Conservation (phyloP, 2,329 filamentous ascomycete genomes). For the Paecilomyces fulvus region DNA sequence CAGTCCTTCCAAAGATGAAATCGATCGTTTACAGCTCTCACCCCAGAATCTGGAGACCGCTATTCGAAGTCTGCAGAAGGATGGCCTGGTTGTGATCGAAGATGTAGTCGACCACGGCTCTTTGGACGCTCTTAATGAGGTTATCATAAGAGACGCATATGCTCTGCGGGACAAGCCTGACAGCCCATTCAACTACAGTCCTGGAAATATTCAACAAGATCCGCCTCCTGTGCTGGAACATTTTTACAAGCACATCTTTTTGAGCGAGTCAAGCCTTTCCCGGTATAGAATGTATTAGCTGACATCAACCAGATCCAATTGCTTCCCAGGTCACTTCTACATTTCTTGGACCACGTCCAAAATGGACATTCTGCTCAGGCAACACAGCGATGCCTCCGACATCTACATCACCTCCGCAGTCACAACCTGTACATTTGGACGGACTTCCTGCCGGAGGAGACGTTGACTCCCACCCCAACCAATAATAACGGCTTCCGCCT, state of each 20-base stretch:
- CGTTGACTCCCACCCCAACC: not conserved
- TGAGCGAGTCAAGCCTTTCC: slow-evolving; percentile 32
- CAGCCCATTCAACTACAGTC: slow-evolving; percentile 28
- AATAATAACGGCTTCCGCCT: not conserved
- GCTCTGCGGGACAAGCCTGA: slow-evolving; percentile 46
- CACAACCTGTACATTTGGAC: slow-evolving; percentile 49
- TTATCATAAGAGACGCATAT: slow-evolving; percentile 52
- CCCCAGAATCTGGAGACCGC: slow-evolving; percentile 49
- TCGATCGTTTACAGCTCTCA: slow-evolving; percentile 30
- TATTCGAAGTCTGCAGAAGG: slow-evolving; percentile 42
- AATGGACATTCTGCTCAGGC: slow-evolving; percentile 51
- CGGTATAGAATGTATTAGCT: not conserved
- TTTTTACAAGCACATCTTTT: slow-evolving; percentile 43
- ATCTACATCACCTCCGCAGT: slow-evolving; percentile 16
- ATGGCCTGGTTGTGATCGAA: slow-evolving; percentile 51
- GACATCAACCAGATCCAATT: not conserved
- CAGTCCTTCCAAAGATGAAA: slow-evolving; percentile 35
- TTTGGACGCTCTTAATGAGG: slow-evolving; percentile 49
- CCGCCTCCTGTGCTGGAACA: slow-evolving; percentile 42
- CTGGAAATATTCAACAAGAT: slow-evolving; percentile 50
- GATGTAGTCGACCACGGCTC: slow-evolving; percentile 43
- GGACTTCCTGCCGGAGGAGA: not conserved
- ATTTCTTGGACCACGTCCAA: slow-evolving; percentile 46
- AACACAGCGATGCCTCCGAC: slow-evolving; percentile 50
- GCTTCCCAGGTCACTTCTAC: slow-evolving; percentile 30